These are phyloP conservation scores for Nothophytophthora sp. DNA, from an alignment of 352 stramenopile genomes.

Conservation along the genomic window DNA sequence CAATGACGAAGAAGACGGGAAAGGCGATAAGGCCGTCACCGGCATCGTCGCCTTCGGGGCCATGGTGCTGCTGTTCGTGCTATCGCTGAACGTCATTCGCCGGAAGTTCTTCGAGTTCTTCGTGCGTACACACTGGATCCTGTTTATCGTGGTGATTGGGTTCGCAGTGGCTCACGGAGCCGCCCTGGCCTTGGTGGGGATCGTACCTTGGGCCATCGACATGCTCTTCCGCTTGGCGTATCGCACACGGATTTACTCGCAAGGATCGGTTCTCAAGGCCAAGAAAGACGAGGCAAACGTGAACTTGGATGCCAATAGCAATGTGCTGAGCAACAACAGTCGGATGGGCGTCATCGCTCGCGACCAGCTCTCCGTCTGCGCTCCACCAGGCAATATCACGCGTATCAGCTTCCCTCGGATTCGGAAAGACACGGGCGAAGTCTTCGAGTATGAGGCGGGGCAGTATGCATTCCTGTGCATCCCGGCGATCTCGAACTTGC, in stretches of 20 bases:
- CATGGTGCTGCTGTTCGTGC: constrained; percentile 15
- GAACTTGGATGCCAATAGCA: too few relatives aligned
- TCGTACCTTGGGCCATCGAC: constrained; percentile 17
- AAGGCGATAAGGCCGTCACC: neutral
- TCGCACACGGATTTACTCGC: neutral
- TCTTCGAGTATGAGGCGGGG: constrained; percentile 24
- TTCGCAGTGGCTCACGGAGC: constrained; percentile 28
- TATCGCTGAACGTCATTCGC: constrained; percentile 22
- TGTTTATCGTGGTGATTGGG: constrained; percentile 30
- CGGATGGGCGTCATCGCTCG: constrained; percentile 1
- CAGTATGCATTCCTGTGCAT: constrained; percentile 76
- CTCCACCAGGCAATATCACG: constrained; percentile 7
- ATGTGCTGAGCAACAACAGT: neutral
- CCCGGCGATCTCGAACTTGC: constrained; percentile 33
- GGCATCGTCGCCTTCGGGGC: constrained; percentile 10
- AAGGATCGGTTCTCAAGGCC: constrained; percentile 5
- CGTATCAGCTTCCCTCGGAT: constrained; percentile 26
- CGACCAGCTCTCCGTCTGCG: neutral
- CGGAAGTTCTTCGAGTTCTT: constrained; percentile 44
- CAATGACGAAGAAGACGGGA: neutral
- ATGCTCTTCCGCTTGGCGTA: constrained; percentile 20
- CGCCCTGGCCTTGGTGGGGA: constrained; percentile 12
- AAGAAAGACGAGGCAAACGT: neutral
- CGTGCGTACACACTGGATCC: constrained; percentile 27
- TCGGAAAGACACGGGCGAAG: constrained; percentile 13